Evolutionary conservation across 2,329 filamentous ascomycete species (phyloP).

Genomic region (Bipolaris zeicola): DNA sequence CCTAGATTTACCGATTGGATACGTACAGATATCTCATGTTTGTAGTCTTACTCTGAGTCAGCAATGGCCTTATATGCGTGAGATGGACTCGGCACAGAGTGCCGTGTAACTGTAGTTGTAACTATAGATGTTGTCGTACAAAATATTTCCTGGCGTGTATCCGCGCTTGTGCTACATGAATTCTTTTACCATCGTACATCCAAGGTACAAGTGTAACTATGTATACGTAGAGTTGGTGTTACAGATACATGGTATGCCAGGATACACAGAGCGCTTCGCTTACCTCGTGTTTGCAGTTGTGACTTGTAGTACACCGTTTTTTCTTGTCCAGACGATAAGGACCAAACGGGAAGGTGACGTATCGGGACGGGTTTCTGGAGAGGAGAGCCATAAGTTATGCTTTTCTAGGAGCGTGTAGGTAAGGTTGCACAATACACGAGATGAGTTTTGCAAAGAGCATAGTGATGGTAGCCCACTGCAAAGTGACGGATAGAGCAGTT

Average conservation of each 20-base stretch:
- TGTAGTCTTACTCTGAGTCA: too few relatives aligned
- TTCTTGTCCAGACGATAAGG: neutral
- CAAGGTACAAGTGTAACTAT: neutral
- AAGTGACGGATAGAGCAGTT: too few relatives aligned
- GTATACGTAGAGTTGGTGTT: neutral
- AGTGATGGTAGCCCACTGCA: too few relatives aligned
- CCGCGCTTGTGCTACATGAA: neutral
- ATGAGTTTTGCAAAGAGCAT: too few relatives aligned
- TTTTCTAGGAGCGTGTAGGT: neutral
- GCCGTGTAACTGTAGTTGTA: neutral
- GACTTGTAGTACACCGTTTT: neutral
- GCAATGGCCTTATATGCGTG: too few relatives aligned
- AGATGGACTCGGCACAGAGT: too few relatives aligned
- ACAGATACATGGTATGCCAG: neutral
- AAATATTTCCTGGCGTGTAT: neutral
- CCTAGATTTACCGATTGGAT: too few relatives aligned
- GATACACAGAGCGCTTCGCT: neutral
- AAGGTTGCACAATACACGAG: too few relatives aligned
- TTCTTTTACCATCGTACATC: neutral
- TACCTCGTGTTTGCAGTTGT: neutral
- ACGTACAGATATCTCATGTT: too few relatives aligned
- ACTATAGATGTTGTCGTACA: neutral
- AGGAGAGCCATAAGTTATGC: neutral
- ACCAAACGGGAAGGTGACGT: too few relatives aligned
- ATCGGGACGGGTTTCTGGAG: too few relatives aligned